Percentiles rank a stretch among this genome's conserved stretches.
These are phyloP conservation scores for Volvox carteri DNA, from an alignment of 163 green algal genomes.

Conservation along the genomic window DNA sequence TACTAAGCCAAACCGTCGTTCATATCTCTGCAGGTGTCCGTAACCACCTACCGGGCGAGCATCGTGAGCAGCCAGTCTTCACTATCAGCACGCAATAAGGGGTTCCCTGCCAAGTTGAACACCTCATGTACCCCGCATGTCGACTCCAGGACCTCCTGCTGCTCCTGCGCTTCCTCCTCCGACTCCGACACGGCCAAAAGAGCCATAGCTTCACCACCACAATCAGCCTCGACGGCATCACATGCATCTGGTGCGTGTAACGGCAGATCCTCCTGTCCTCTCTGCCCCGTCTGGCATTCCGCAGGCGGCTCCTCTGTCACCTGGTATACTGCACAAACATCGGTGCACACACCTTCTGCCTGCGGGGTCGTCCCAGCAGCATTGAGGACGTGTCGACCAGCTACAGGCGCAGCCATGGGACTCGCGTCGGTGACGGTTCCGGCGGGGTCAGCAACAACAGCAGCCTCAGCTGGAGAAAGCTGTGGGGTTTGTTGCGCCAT, in stretches of 20 bases:
- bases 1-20: no score
- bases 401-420: not conserved
- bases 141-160: not conserved
- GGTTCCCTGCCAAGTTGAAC: not conserved
- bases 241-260: no score
- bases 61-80: not conserved
- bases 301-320: not conserved
- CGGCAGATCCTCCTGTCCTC: not conserved
- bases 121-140: no score
- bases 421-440: not conserved
- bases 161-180: not conserved
- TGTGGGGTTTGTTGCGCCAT: not conserved
- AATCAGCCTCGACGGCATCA: not conserved
- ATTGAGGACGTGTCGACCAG: not conserved
- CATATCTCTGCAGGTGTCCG: no score
- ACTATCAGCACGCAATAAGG: not conserved
- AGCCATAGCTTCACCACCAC: not conserved
- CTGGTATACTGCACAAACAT: not conserved
- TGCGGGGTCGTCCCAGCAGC: not conserved
- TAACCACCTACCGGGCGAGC: slow-evolving; percentile 16
- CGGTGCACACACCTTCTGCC: not conserved
- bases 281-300: not conserved
- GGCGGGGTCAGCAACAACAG: not conserved
- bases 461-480: not conserved
- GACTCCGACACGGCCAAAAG: not conserved